Evolutionary conservation across 305 asterid genomes (phyloP).

Genomic region (Salvia sclarea): DNA sequence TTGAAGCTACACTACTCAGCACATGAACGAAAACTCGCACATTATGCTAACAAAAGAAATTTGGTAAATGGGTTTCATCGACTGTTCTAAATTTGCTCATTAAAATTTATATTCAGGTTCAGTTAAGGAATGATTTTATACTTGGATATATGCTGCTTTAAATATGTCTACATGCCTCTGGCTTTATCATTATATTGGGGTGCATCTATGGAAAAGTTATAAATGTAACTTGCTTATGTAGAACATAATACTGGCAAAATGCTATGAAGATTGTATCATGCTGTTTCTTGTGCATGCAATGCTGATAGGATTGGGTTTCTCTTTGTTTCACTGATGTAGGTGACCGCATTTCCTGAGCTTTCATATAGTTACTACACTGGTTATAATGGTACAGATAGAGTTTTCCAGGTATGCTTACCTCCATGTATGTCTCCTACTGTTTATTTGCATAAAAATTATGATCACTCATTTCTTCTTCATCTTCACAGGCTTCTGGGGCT

Average conservation of each 20-base stretch:
- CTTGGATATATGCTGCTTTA: neutral
- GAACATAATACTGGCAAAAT: conserved; percentile 8
- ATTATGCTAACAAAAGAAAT: conserved; percentile 47
- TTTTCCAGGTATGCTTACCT: conserved; percentile 53
- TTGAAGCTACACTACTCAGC: conserved; percentile 49
- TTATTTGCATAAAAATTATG: conserved; percentile 18
- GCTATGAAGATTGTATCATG: conserved; percentile 22
- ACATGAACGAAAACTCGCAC: conserved; percentile 48
- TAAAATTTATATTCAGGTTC: conserved; percentile 18
- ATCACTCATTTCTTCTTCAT: conserved; percentile 26
- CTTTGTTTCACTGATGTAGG: conserved; percentile 45
- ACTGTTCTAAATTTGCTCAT: conserved; percentile 14
- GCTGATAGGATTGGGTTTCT: conserved; percentile 29
- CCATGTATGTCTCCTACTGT: conserved; percentile 18
- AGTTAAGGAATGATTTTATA: conserved; percentile 4
- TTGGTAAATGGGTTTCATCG: conserved; percentile 38
- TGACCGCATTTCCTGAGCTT: conserved; percentile 48
- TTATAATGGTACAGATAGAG: conserved; percentile 63
- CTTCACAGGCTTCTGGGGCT: conserved; percentile 83
- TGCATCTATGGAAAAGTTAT: conserved; percentile 16
- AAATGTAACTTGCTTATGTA: neutral
- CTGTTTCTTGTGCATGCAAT: conserved; percentile 27
- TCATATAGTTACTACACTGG: conserved; percentile 64
- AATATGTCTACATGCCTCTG: conserved; percentile 14
- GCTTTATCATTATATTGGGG: conserved; percentile 22